Evolutionary conservation across 2,329 filamentous ascomycete genomes (phyloP).

Genomic region (Cryphonectria radicalis): DNA sequence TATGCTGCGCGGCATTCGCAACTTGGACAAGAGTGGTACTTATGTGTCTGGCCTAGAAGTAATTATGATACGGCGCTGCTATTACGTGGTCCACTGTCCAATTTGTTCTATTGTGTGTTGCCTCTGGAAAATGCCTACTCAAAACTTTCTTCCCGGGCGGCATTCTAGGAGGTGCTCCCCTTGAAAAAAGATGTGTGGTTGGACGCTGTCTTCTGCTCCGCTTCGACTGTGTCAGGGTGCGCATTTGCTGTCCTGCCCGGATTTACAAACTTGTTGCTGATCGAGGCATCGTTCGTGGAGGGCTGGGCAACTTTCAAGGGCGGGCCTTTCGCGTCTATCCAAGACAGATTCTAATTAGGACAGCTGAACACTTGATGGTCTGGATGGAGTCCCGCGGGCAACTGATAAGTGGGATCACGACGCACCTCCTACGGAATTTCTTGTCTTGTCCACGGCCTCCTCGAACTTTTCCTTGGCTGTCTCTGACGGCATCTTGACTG

Average conservation of each 20-base stretch:
- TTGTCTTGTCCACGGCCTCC: slow-evolving; percentile 19
- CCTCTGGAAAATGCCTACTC: background rate
- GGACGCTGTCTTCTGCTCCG: slow-evolving; percentile 8
- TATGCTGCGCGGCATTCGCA: background rate
- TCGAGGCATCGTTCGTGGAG: slow-evolving; percentile 24
- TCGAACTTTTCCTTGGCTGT: slow-evolving; percentile 24
- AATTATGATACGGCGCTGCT: too few relatives aligned
- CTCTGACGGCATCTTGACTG: slow-evolving; percentile 6
- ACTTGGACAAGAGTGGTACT: background rate
- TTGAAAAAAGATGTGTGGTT: slow-evolving; percentile 24
- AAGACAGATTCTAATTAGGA: too few relatives aligned
- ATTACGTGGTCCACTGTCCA: too few relatives aligned
- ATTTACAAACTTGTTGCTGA: slow-evolving; percentile 26
- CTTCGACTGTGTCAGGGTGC: slow-evolving; percentile 12
- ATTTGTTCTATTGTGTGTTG: too few relatives aligned
- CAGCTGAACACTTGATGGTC: background rate
- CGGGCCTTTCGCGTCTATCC: slow-evolving; percentile 20
- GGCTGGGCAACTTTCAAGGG: slow-evolving; percentile 21
- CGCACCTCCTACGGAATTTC: slow-evolving; percentile 19
- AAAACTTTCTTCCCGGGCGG: background rate
- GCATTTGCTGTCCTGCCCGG: slow-evolving; percentile 20
- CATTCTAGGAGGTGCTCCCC: slow-evolving; percentile 12
- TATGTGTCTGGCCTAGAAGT: background rate
- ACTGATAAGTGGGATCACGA: background rate
- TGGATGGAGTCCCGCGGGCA: too few relatives aligned